Percentiles rank a stretch among this genome's conserved stretches.
These are phyloP conservation scores for Nymphaea thermarum DNA, from an alignment of 164 flowering plant genomes.

Conservation along the genomic window DNA sequence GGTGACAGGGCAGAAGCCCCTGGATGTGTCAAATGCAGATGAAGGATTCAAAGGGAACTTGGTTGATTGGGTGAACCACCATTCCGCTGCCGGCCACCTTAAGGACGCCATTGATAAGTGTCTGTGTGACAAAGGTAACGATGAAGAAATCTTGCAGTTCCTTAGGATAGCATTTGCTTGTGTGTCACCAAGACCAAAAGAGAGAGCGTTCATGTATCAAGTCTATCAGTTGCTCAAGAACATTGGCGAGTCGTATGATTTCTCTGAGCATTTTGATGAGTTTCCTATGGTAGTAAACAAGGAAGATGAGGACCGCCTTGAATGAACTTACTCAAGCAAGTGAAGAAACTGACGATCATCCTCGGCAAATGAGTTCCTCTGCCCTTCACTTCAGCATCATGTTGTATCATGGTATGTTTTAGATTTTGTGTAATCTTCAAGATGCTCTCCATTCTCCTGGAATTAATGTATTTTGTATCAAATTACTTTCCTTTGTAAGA, in stretches of 20 bases:
- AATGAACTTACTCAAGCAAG: neutral
- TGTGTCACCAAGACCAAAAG: conserved; percentile 53
- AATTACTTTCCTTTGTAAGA: neutral
- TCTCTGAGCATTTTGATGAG: conserved; percentile 45
- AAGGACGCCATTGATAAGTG: conserved; percentile 39
- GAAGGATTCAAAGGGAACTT: conserved; percentile 49
- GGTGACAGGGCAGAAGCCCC: conserved; percentile 55
- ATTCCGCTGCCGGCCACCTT: conserved; percentile 20
- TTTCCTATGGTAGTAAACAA: conserved; percentile 36
- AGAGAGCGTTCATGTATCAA: conserved; percentile 44
- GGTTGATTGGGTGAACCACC: conserved; percentile 50
- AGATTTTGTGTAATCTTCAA: neutral
- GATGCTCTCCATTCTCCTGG: neutral
- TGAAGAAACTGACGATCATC: neutral
- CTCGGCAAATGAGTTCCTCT: neutral
- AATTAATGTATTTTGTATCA: neutral
- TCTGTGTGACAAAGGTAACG: conserved; percentile 36
- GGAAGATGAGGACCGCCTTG: conserved; percentile 19
- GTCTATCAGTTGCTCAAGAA: conserved; percentile 41
- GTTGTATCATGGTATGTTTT: neutral
- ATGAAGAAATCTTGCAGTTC: conserved; percentile 43
- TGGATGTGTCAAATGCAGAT: conserved; percentile 25
- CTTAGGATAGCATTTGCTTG: conserved; percentile 41
- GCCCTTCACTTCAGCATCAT: neutral
- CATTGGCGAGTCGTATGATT: conserved; percentile 29